Evolutionary conservation across 768 basidiomycete genomes (phyloP).

Genomic region (Mycena epipterygia): DNA sequence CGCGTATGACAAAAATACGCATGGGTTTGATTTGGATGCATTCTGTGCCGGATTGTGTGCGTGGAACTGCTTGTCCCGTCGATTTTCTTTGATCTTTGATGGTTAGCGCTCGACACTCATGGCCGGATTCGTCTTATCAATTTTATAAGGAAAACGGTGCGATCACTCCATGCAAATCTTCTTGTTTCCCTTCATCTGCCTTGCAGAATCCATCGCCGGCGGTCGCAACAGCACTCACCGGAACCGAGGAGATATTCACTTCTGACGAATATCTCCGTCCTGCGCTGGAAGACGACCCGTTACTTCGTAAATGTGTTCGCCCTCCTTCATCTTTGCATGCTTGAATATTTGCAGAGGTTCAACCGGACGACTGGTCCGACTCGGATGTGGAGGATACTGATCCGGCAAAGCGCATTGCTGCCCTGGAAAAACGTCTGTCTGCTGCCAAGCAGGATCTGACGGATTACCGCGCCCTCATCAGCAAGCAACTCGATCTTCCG

Average conservation of each 20-base stretch:
- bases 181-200: constrained; percentile 17
- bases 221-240: constrained; percentile 62
- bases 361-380: constrained; percentile 82
- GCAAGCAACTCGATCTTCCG: constrained; percentile 63
- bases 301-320: constrained; percentile 78
- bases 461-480: constrained; percentile 73
- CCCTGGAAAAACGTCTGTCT: constrained; percentile 74
- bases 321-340: constrained; percentile 2
- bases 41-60: constrained; percentile 67
- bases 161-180: constrained; percentile 9
- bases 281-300: constrained; percentile 86
- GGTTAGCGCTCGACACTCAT: constrained; percentile 30
- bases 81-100: constrained; percentile 5
- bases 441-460: constrained; percentile 69
- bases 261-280: constrained; percentile 89
- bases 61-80: constrained; percentile 42
- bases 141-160: constrained; percentile 73
- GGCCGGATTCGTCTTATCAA: constrained; percentile 74
- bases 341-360: constrained; percentile 62
- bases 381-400: constrained; percentile 72
- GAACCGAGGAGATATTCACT: constrained; percentile 72
- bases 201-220: constrained; percentile 66
- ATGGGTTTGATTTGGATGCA: constrained; percentile 74
- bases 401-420: constrained; percentile 61
- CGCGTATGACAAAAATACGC: constrained; percentile 68